Evolutionary conservation across 305 asterid species (phyloP).

Genomic region (Petunia hybrid): DNA sequence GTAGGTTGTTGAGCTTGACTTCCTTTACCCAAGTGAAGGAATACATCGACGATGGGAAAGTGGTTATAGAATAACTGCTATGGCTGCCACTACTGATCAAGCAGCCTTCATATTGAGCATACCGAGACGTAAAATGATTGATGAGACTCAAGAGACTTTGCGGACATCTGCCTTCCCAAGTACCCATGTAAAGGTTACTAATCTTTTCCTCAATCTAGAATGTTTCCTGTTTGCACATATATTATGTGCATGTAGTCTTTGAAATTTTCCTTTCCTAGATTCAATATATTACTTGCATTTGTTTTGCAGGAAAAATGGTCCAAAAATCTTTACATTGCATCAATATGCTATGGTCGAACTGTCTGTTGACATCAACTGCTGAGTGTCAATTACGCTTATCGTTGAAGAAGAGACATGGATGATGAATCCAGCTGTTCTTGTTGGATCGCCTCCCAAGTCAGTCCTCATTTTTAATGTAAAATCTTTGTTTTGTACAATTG

Average conservation of each 20-base stretch:
- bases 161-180: slow-evolving; percentile 90
- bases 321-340: slow-evolving; percentile 67
- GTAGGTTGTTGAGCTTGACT: slow-evolving; percentile 83
- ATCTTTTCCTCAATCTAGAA: not conserved
- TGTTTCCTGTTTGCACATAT: not conserved
- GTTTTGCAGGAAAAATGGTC: slow-evolving; percentile 70
- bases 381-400: not conserved
- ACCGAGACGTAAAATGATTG: slow-evolving; percentile 72
- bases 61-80: slow-evolving; percentile 80
- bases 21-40: slow-evolving; percentile 84
- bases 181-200: slow-evolving; percentile 72
- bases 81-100: slow-evolving; percentile 85
- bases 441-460: slow-evolving; percentile 17
- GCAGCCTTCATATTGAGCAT: slow-evolving; percentile 75
- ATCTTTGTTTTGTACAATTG: slow-evolving; percentile 20
- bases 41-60: slow-evolving; percentile 82
- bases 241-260: not conserved
- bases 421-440: slow-evolving; percentile 25
- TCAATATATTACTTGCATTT: slow-evolving; percentile 7
- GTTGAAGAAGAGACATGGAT: not conserved
- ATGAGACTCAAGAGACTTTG: slow-evolving; percentile 83
- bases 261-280: not conserved
- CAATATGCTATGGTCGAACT: slow-evolving; percentile 70
- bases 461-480: slow-evolving; percentile 25
- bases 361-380: slow-evolving; percentile 46